Conservation (phyloP, 768 basidiomycete species). For the Pulveroboletus sp. region DNA sequence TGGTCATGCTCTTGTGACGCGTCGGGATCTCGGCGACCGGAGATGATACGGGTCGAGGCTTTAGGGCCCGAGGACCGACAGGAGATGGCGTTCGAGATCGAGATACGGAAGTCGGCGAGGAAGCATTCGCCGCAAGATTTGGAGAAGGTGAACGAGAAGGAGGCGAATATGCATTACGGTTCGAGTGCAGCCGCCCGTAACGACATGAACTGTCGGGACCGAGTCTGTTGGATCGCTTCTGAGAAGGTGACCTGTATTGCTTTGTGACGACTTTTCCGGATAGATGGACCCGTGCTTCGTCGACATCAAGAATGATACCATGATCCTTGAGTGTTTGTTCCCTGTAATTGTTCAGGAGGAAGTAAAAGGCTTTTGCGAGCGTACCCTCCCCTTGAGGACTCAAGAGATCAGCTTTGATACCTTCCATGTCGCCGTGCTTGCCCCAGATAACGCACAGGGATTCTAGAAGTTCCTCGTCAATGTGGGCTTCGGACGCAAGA, state of each 20-base stretch:
- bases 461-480: slow-evolving; percentile 72
- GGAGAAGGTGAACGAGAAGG: slow-evolving; percentile 31
- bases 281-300: slow-evolving; percentile 14
- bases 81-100: slow-evolving; percentile 46
- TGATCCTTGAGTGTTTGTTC: slow-evolving; percentile 57
- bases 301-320: slow-evolving; percentile 39
- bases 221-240: slow-evolving; percentile 25
- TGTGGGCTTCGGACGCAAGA: slow-evolving; percentile 58
- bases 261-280: slow-evolving; percentile 34
- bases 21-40: slow-evolving; percentile 25
- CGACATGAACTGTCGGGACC: slow-evolving; percentile 9
- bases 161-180: slow-evolving; percentile 24
- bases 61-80: slow-evolving; percentile 44
- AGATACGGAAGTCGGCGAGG: slow-evolving; percentile 24
- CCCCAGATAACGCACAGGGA: slow-evolving; percentile 85
- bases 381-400: slow-evolving; percentile 64
- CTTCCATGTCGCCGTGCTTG: slow-evolving; percentile 55
- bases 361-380: slow-evolving; percentile 87
- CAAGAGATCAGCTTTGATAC: slow-evolving; percentile 62
- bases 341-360: slow-evolving; percentile 71
- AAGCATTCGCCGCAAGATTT: slow-evolving; percentile 4
- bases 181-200: slow-evolving; percentile 19
- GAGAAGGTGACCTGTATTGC: slow-evolving; percentile 39
- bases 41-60: slow-evolving; percentile 27
- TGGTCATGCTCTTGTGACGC: slow-evolving; percentile 30